A percentile compares a stretch with the other conserved stretches of the same genome.
These are phyloP conservation scores for Fraxinus xanthoxyloides DNA, from an alignment of 305 asterid species.

Conservation along the genomic window DNA sequence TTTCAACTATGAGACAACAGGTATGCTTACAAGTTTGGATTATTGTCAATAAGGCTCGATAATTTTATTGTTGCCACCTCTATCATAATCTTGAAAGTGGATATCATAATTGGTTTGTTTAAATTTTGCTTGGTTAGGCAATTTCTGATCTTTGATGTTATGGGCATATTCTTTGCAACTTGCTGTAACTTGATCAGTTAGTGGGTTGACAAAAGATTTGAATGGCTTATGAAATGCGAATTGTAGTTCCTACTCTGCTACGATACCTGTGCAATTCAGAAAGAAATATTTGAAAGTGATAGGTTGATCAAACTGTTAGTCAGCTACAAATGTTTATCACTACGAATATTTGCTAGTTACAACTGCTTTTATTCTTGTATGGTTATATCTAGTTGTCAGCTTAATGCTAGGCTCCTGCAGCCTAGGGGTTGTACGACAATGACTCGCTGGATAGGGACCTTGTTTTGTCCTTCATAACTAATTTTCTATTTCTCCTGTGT, in stretches of 20 bases:
- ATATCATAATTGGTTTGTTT: not conserved
- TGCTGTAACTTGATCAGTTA: not conserved
- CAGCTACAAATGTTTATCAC: slow-evolving; percentile 1
- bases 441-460: not conserved
- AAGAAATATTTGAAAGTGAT: not conserved
- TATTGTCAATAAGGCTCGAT: slow-evolving; percentile 7
- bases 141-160: not conserved
- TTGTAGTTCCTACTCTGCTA: not conserved
- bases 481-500: slow-evolving; percentile 6
- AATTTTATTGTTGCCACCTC: not conserved
- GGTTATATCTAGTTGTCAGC: slow-evolving; percentile 7
- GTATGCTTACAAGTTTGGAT: slow-evolving; percentile 35
- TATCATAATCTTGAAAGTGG: not conserved
- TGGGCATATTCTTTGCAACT: not conserved
- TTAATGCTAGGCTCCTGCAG: slow-evolving; percentile 7
- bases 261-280: slow-evolving; percentile 8
- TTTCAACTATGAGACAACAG: slow-evolving; percentile 98
- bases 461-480: not conserved
- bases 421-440: slow-evolving; percentile 6
- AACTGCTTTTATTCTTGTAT: slow-evolving; percentile 8
- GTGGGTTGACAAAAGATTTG: not conserved
- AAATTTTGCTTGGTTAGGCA: not conserved
- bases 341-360: not conserved
- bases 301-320: slow-evolving; percentile 1
- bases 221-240: not conserved